These are phyloP conservation scores for Adansonia madagascariensis DNA, from an alignment of 441 rosid genomes.

Conservation along the genomic window DNA sequence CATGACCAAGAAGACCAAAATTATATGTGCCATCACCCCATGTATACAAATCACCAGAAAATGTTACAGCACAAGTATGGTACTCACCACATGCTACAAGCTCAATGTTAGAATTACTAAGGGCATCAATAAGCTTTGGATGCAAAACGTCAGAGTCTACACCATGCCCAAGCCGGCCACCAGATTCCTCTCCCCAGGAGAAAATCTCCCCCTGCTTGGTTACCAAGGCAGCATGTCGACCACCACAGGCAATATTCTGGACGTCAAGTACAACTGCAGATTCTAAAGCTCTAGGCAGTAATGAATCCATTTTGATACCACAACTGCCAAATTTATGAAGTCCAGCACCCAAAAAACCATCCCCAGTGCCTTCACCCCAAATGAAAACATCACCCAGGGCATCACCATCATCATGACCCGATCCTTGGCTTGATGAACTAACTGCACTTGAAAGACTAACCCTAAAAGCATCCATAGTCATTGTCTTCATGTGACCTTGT, in stretches of 20 bases:
- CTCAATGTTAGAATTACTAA: conserved; percentile 77
- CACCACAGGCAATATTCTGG: conserved; percentile 93
- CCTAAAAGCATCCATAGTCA: conserved; percentile 76
- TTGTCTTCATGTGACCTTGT: conserved; percentile 74
- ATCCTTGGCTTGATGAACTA: conserved; percentile 97
- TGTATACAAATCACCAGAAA: conserved; percentile 93
- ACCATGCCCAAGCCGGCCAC: conserved; percentile 98
- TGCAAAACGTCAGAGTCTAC: conserved; percentile 86
- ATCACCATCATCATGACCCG: conserved; percentile 99
- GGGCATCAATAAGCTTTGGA: conserved; percentile 84
- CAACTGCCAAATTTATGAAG: conserved; percentile 64
- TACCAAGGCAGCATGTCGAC: conserved; percentile 85
- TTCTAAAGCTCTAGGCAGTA: conserved; percentile 88
- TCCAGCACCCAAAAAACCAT: conserved; percentile 92
- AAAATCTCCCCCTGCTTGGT: conserved; percentile 93
- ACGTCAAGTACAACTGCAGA: conserved; percentile 92
- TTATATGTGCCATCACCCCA: conserved; percentile 92
- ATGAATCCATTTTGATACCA: conserved; percentile 73
- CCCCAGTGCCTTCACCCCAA: conserved; percentile 95
- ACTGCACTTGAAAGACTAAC: conserved; percentile 97
- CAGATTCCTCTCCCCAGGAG: conserved; percentile 96
- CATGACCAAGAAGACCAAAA: conserved; percentile 95
- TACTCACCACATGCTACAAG: conserved; percentile 95
- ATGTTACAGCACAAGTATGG: conserved; percentile 92
- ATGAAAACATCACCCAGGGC: conserved; percentile 94